Evolutionary conservation across 73 alveolate species (phyloP).

Genomic region (Symbiodinium natans): DNA sequence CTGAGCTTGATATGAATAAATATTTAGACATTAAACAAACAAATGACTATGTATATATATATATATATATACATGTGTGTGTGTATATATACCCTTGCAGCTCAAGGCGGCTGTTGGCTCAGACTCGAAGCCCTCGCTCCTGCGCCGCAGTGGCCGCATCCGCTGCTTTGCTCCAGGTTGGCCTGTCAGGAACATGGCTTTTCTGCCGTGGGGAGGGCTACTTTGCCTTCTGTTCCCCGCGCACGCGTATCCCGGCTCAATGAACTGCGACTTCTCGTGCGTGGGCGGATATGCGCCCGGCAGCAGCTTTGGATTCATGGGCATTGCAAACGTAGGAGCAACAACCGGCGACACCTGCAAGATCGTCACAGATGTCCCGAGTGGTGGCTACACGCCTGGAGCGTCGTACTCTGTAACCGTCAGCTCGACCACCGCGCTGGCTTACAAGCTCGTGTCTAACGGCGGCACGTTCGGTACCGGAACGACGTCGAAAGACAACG

Average conservation of each 20-base stretch:
- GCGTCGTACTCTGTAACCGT: neutral
- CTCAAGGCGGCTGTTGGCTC: neutral
- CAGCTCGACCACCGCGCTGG: neutral
- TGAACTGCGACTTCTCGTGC: slow-evolving; percentile 42
- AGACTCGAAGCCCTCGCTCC: neutral
- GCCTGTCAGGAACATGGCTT: too few species aligned
- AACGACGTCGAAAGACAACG: neutral
- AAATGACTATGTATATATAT: too few species aligned
- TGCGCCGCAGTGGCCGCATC: too few species aligned
- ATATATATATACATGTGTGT: too few species aligned
- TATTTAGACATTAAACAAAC: too few species aligned
- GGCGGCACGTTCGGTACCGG: neutral
- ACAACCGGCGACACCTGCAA: neutral
- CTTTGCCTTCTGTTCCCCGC: neutral
- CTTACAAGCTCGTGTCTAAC: neutral
- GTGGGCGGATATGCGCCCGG: slow-evolving; percentile 46
- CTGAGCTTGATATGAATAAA: too few species aligned
- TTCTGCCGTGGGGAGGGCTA: neutral
- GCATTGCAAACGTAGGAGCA: slow-evolving; percentile 21
- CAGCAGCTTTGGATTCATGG: slow-evolving; percentile 20
- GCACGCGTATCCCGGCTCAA: neutral
- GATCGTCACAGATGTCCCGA: neutral
- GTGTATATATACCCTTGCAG: too few species aligned
- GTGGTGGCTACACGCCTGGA: neutral
- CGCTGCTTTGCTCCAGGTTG: too few species aligned